Conservation (phyloP, 106 monocot genomes). For the Agapanthus africanus region DNA sequence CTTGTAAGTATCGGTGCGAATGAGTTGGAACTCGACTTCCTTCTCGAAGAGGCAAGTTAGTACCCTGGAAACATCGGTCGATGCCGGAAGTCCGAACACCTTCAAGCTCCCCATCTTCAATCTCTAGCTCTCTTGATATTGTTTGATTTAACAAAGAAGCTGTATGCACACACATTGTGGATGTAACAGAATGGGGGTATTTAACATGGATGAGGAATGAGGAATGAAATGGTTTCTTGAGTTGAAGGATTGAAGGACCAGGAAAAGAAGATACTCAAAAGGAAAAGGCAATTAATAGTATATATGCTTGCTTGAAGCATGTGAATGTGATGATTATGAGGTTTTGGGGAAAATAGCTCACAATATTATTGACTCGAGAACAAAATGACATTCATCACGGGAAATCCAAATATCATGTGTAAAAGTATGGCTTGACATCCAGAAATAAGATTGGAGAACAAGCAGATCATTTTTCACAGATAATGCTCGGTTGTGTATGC, state of each 20-base stretch:
- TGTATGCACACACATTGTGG: not conserved
- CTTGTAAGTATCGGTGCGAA: slow-evolving; percentile 31
- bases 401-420: too few relatives aligned
- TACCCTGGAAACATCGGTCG: slow-evolving; percentile 29
- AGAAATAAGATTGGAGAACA: too few relatives aligned
- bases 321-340: too few relatives aligned
- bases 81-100: slow-evolving; percentile 32
- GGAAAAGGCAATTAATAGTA: too few relatives aligned
- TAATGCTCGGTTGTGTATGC: too few relatives aligned
- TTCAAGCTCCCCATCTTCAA: slow-evolving; percentile 28
- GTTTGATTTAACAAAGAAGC: not conserved
- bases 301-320: too few relatives aligned
- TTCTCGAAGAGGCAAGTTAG: slow-evolving; percentile 37
- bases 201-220: not conserved
- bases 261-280: not conserved
- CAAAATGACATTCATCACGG: too few relatives aligned
- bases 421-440: too few relatives aligned
- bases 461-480: too few relatives aligned
- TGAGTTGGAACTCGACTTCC: slow-evolving; percentile 38
- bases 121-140: not conserved
- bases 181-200: not conserved
- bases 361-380: too few relatives aligned
- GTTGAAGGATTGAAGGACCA: not conserved
- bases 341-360: too few relatives aligned
- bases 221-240: slow-evolving; percentile 7